Percentiles rank a stretch among this genome's conserved stretches.
Evolutionary conservation across 2,329 filamentous ascomycete species (phyloP).

Genomic region (Colletotrichum paranaense): DNA sequence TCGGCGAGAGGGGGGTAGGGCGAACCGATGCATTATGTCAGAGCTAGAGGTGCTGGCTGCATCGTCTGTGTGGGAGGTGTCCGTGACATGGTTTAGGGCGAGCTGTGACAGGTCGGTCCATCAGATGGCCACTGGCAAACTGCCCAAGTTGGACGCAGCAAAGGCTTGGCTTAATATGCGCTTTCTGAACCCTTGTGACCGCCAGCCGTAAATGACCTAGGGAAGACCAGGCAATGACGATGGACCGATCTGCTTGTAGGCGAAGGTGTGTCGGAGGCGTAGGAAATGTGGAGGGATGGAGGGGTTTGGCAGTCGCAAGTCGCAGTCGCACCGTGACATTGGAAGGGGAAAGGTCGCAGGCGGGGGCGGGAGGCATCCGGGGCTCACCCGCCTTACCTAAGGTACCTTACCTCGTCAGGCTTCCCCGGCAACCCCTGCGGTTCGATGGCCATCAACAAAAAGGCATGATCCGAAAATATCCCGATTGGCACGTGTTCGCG

Average conservation of each 20-base stretch:
- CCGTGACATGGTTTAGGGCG: slow-evolving; percentile 34
- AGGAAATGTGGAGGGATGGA: slow-evolving; percentile 10
- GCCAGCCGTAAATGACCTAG: slow-evolving; percentile 3
- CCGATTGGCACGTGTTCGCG: not conserved
- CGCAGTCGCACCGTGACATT: not conserved
- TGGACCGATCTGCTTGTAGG: slow-evolving; percentile 23
- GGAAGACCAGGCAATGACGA: slow-evolving; percentile 13
- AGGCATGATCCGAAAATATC: not conserved
- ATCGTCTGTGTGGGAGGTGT: slow-evolving; percentile 18
- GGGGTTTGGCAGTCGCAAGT: not conserved
- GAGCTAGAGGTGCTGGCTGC: slow-evolving; percentile 22
- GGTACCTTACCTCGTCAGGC: not conserved
- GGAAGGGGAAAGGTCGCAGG: not conserved
- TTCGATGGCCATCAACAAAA: not conserved
- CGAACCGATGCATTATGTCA: slow-evolving; percentile 29
- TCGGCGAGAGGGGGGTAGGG: slow-evolving; percentile 1
- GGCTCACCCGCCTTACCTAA: not conserved
- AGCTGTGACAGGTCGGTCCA: slow-evolving; percentile 23
- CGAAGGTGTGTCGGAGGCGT: slow-evolving; percentile 30
- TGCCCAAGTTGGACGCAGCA: not conserved
- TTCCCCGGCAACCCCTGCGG: not conserved
- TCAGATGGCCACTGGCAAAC: slow-evolving; percentile 18
- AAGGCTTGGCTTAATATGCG: slow-evolving; percentile 20
- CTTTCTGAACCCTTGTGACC: slow-evolving; percentile 17
- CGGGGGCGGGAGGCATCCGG: slow-evolving; percentile 24